Base-by-base conservation (phyloP, 176 grass and related monocot genomes). In the Elaeis guineensis region DNA sequence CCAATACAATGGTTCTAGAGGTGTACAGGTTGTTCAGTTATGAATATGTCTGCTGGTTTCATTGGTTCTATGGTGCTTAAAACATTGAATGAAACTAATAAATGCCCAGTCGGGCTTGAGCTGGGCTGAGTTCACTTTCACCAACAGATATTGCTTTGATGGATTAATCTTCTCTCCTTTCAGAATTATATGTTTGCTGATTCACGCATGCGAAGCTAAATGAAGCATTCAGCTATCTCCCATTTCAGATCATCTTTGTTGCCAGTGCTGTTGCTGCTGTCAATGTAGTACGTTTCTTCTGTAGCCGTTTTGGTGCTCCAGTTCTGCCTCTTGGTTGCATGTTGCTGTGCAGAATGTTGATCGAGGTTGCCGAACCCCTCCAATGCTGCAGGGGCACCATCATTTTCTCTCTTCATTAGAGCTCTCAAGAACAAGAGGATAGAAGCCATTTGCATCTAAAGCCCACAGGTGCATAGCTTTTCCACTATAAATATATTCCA, bases 381-480 rank as follows among this genome's bases (percentile, higher is more conserved):
- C 69, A 25, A 57, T 18, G 17, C 22, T 15, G 51, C 16, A 19
- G 35, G 1, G 11, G 8, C 11, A 44, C 15, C 16, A 50, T 73
- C 55, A 2, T 20, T 26, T 26, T 17, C 24, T 19, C 64, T 29
- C 11, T n/a, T 16, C 26, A 84, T 32, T 14, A 92, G 64, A 53
- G 66, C 80, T 72, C 63, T 75, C 39, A 87, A 64, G 24, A 92
- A 67, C 55, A 92, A 79, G 25, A 92, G 77, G 14, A 92, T 73
- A 39, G 89, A 78, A 65, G 89, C 89, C 89, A 92, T 88, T 69
- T 54, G 51, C 12, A 54, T 44, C 9, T 14, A 48, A 5, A 25
- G 39, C 65, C 60, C 21, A 39, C 54, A 49, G 51, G 6, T 18
- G 29, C 21, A 52, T 77, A 17, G 17, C 61, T 61, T 21, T 52